A percentile compares a stretch with the other conserved stretches of the same genome.
Evolutionary conservation across 2,329 filamentous ascomycete species (phyloP).

Genomic region (Pleomassaria siparia): DNA sequence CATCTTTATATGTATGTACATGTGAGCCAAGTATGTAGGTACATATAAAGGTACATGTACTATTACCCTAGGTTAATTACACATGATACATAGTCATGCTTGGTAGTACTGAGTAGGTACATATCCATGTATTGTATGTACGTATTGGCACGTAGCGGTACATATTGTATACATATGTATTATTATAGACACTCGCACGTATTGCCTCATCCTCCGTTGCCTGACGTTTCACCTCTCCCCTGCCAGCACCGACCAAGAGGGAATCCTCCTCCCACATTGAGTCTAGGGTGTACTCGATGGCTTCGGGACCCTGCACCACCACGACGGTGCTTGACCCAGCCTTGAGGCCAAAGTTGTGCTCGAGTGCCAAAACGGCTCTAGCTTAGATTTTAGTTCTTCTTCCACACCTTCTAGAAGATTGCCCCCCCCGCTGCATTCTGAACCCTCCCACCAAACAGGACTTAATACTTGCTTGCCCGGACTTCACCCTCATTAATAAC

Average conservation of each 20-base stretch:
- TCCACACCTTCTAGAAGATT: constrained; percentile 41
- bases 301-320: constrained; percentile 22
- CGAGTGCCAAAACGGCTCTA: constrained; percentile 30
- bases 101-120: too few species aligned
- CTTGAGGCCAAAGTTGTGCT: constrained; percentile 31
- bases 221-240: neutral
- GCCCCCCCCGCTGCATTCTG: constrained; percentile 37
- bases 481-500: constrained; percentile 33
- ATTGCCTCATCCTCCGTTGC: too few species aligned
- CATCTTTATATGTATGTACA: too few species aligned
- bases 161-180: too few species aligned
- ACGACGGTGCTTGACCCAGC: constrained; percentile 23
- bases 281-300: neutral
- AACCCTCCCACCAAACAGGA: constrained; percentile 39
- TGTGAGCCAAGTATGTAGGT: too few species aligned
- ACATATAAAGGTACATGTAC: too few species aligned
- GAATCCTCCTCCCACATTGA: neutral
- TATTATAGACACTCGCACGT: too few species aligned
- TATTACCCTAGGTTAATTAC: too few species aligned
- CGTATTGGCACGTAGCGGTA: too few species aligned
- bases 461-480: constrained; percentile 12
- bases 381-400: constrained; percentile 38
- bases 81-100: too few species aligned
- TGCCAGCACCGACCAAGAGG: neutral
- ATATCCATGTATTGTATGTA: too few species aligned